These are phyloP conservation scores for Polytrichum commune DNA, from an alignment of 225 moss, liverwort and hornwort genomes.

Conservation along the genomic window DNA sequence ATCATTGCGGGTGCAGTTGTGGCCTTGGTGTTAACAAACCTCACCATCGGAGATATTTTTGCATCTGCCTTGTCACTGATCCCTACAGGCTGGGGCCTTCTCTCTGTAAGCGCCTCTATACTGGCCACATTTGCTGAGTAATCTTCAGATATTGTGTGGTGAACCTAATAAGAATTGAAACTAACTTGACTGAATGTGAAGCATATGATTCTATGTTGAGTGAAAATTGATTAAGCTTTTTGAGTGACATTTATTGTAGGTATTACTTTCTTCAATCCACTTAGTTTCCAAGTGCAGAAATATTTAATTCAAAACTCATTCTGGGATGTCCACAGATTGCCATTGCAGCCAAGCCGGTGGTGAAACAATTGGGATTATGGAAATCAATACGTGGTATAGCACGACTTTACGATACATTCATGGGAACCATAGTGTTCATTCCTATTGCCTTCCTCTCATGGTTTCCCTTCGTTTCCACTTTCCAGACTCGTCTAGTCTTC, in stretches of 20 bases:
- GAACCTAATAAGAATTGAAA: neutral
- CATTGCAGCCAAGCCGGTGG: slow-evolving; percentile 36
- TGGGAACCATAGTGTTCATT: slow-evolving; percentile 56
- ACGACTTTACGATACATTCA: slow-evolving; percentile 53
- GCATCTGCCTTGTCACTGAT: slow-evolving; percentile 52
- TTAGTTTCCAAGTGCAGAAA: neutral
- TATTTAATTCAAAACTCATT: neutral
- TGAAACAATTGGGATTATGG: slow-evolving; percentile 47
- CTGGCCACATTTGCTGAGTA: neutral
- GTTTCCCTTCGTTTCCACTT: slow-evolving; percentile 98
- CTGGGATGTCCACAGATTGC: slow-evolving; percentile 35
- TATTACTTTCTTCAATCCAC: neutral
- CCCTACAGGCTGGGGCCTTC: slow-evolving; percentile 65
- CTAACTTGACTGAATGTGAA: neutral
- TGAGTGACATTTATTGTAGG: neutral
- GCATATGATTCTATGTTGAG: neutral
- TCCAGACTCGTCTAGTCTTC: slow-evolving; percentile 92
- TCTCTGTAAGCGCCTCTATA: slow-evolving; percentile 38
- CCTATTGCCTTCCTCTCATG: slow-evolving; percentile 73
- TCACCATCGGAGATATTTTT: slow-evolving; percentile 58
- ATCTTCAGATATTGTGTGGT: neutral
- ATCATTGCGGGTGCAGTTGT: slow-evolving; percentile 34
- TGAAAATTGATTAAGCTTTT: neutral
- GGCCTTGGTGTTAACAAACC: slow-evolving; percentile 40
- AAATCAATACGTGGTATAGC: slow-evolving; percentile 53